Evolutionary conservation across 345 rosid genomes (phyloP).

Genomic region (Diplotaxis tenuifolia): DNA sequence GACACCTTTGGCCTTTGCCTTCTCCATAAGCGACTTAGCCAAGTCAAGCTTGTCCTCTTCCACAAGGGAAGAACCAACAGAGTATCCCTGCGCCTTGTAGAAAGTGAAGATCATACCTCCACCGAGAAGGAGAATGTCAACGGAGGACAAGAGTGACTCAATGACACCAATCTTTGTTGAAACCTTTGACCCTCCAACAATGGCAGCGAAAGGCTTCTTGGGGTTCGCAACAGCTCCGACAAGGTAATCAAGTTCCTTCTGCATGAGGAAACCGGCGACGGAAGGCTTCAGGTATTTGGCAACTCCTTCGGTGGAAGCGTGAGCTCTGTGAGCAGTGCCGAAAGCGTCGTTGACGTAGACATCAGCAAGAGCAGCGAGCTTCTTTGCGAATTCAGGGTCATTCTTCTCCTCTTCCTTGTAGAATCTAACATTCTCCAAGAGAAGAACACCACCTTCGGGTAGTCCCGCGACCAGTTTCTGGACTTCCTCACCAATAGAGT

Average conservation of each 20-base stretch:
- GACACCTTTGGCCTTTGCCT: constrained; percentile 86
- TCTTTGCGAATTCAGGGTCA: constrained; percentile 87
- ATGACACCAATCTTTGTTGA: constrained; percentile 95
- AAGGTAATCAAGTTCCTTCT: constrained; percentile 96
- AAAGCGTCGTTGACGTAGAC: constrained; percentile 94
- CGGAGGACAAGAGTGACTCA: constrained; percentile 72
- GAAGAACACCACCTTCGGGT: constrained; percentile 85
- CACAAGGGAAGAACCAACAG: constrained; percentile 83
- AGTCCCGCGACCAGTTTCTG: constrained; percentile 77
- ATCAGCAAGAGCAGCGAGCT: constrained; percentile 89
- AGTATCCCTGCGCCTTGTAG: constrained; percentile 75
- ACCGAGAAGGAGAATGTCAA: constrained; percentile 73
- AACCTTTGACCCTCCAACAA: constrained; percentile 94
- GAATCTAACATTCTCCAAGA: constrained; percentile 90
- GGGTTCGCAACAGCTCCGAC: constrained; percentile 89
- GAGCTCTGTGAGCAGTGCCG: constrained; percentile 97
- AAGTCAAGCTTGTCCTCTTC: constrained; percentile 83
- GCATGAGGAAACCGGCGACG: constrained; percentile 94
- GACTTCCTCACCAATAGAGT: constrained; percentile 89
- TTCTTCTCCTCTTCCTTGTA: constrained; percentile 96
- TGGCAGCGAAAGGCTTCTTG: constrained; percentile 94
- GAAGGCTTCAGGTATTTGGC: constrained; percentile 88
- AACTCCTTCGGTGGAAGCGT: constrained; percentile 96
- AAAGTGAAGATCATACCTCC: constrained; percentile 98
- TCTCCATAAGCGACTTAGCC: constrained; percentile 69